Evolutionary conservation across 2,329 filamentous ascomycete species (phyloP).

Genomic region (Pseudopyrenochaeta lycopersici): DNA sequence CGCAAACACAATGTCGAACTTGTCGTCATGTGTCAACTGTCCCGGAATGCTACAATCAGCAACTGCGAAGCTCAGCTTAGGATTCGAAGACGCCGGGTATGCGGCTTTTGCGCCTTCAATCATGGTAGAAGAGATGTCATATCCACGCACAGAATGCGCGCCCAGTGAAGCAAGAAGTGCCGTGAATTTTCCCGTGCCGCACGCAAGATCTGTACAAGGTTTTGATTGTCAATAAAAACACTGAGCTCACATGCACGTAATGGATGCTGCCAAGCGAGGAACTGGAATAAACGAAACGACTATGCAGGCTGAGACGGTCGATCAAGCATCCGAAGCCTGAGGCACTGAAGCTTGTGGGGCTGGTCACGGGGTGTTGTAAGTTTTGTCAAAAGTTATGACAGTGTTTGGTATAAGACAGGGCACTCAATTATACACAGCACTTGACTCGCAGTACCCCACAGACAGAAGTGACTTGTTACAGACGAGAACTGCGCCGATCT

Average conservation of each 20-base stretch:
- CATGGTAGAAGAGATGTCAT: constrained; percentile 42
- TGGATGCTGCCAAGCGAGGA: not conserved
- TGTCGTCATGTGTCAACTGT: not conserved
- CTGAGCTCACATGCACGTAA: not conserved
- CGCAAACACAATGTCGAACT: constrained; percentile 39
- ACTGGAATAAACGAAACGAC: not conserved
- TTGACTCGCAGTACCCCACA: too few species aligned
- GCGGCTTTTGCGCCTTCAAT: constrained; percentile 25
- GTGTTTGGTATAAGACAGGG: too few species aligned
- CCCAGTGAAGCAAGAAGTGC: constrained; percentile 31
- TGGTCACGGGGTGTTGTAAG: not conserved
- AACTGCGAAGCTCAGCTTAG: constrained; percentile 28
- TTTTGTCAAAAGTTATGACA: not conserved
- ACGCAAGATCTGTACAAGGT: constrained; percentile 35
- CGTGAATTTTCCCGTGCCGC: constrained; percentile 40
- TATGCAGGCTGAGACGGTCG: not conserved
- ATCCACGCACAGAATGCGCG: constrained; percentile 27
- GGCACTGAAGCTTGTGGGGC: not conserved
- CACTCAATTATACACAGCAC: too few species aligned
- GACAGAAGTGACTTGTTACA: too few species aligned
- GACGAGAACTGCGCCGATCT: too few species aligned
- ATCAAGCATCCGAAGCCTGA: not conserved
- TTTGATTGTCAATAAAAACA: too few species aligned
- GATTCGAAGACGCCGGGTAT: constrained; percentile 21
- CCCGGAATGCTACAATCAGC: constrained; percentile 34